A percentile compares a stretch with the other conserved stretches of the same genome.
phyloP scores from a whole-genome alignment of 2,329 filamentous ascomycete genomes.

The Penicillium verrucosum region DNA sequence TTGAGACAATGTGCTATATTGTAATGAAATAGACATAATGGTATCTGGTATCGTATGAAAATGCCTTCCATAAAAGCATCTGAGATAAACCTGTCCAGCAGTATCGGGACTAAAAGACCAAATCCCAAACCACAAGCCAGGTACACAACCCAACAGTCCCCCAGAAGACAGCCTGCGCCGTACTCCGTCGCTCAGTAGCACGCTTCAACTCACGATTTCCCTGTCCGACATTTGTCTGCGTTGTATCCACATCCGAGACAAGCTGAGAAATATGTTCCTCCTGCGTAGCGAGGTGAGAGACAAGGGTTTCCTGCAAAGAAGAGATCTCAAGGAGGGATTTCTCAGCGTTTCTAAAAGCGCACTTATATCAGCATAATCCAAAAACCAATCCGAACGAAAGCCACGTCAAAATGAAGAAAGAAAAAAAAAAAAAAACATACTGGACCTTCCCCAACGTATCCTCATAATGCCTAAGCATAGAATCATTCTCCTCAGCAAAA shows the following conservation, averaged over 20 bases:
- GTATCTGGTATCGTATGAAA: not conserved
- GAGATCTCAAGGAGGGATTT: slow-evolving; percentile 89
- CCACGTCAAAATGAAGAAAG: not conserved
- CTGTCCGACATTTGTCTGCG: slow-evolving; percentile 78
- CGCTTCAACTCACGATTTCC: slow-evolving; percentile 91
- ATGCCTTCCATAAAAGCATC: not conserved
- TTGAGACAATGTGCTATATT: not conserved
- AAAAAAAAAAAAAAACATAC: slow-evolving; percentile 53
- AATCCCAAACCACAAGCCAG: slow-evolving; percentile 73
- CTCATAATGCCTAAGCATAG: slow-evolving; percentile 90
- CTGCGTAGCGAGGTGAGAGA: slow-evolving; percentile 79
- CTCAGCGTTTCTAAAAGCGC: slow-evolving; percentile 68
- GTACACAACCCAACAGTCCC: slow-evolving; percentile 72
- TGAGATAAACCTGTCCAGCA: not conserved
- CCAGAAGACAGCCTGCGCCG: slow-evolving; percentile 75
- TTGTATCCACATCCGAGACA: slow-evolving; percentile 76
- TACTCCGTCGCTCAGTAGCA: slow-evolving; percentile 68
- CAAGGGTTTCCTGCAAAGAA: slow-evolving; percentile 84
- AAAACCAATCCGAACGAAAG: not conserved
- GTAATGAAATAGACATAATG: not conserved
- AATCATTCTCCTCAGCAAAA: slow-evolving; percentile 89
- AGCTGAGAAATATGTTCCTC: slow-evolving; percentile 86
- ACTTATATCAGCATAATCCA: not conserved
- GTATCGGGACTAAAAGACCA: slow-evolving; percentile 50
- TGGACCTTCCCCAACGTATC: slow-evolving; percentile 91